phyloP scores from a whole-genome alignment of 139 green algal genomes.

The Edaphochlamys debaryana region DNA sequence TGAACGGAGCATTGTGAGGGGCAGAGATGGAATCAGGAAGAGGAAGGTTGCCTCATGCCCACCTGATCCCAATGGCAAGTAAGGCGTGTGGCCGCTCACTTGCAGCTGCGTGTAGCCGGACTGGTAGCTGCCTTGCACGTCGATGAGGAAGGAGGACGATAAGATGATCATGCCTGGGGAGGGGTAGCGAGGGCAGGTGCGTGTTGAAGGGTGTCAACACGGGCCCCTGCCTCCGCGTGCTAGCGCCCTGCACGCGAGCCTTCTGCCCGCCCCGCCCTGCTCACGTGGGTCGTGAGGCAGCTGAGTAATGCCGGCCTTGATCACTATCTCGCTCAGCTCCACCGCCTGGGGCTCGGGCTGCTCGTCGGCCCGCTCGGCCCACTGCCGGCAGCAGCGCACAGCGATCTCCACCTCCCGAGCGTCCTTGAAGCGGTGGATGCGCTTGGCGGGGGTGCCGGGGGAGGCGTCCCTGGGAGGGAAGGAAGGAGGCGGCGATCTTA shows the following conservation, averaged over 20 bases:
- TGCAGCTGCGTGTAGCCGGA: conserved; percentile 25
- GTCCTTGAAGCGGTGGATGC: conserved; percentile 13
- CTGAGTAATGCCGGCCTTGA: neutral
- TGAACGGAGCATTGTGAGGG: neutral
- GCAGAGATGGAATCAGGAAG: no score
- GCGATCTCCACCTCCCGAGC: conserved; percentile 17
- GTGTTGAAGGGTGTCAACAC: no score
- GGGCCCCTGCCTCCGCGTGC: no score
- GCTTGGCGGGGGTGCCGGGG: conserved; percentile 3
- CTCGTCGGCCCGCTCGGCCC: conserved; percentile 14
- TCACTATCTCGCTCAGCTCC: conserved; percentile 15
- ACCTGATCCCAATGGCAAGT: neutral
- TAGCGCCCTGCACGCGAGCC: neutral
- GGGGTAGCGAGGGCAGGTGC: neutral
- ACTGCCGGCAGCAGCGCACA: conserved; percentile 23
- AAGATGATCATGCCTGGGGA: conserved; percentile 44
- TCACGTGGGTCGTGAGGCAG: conserved; percentile 19
- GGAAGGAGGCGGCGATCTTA: no score
- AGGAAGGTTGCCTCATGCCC: no score
- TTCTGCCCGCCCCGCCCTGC: no score
- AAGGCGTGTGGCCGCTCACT: neutral
- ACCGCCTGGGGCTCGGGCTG: conserved; percentile 4
- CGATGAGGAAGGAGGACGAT: conserved; percentile 59
- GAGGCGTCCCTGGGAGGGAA: neutral
- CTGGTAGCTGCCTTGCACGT: conserved; percentile 31